phyloP scores from a whole-genome alignment of 208 protist species.

The Vickermania spadyakhi region DNA sequence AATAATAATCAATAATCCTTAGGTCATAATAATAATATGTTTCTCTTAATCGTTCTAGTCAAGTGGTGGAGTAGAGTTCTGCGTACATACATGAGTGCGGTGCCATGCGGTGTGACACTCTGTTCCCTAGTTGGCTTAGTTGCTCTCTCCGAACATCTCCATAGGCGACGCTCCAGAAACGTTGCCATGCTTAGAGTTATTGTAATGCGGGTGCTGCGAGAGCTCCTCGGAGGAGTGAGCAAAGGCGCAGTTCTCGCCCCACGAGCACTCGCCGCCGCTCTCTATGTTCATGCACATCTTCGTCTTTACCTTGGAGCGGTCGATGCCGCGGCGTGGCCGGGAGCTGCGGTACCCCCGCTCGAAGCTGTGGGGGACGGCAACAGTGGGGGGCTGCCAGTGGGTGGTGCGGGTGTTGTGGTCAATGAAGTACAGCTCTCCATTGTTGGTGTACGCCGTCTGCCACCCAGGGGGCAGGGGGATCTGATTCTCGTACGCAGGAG shows the following conservation, averaged over 20 bases:
- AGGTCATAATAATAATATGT: no score
- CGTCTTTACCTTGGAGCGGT: constrained; percentile 77
- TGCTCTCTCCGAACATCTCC: neutral
- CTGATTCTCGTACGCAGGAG: constrained; percentile 16
- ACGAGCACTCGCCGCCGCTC: constrained; percentile 76
- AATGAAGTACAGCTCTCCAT: constrained; percentile 76
- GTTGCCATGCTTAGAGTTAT: constrained; percentile 4
- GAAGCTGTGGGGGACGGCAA: constrained; percentile 11
- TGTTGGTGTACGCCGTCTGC: constrained; percentile 62
- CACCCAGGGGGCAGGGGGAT: constrained; percentile 63
- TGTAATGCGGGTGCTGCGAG: constrained; percentile 18
- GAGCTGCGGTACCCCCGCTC: constrained; percentile 8
- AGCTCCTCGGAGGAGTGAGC: constrained; percentile 79
- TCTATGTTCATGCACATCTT: constrained; percentile 92
- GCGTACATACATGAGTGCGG: no score
- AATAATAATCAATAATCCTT: no score
- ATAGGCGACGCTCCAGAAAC: neutral
- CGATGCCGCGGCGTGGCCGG: constrained; percentile 61
- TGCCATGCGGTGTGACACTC: no score
- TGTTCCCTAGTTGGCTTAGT: no score
- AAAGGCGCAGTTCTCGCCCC: constrained; percentile 79
- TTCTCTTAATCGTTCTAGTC: no score
- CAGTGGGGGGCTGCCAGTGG: constrained; percentile 61
- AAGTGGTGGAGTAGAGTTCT: no score
- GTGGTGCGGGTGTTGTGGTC: constrained; percentile 85